Evolutionary conservation across 2,329 filamentous ascomycete genomes (phyloP), one percentile per base, ranked within the genome.

Genomic region (Venturia pyrina): DNA sequence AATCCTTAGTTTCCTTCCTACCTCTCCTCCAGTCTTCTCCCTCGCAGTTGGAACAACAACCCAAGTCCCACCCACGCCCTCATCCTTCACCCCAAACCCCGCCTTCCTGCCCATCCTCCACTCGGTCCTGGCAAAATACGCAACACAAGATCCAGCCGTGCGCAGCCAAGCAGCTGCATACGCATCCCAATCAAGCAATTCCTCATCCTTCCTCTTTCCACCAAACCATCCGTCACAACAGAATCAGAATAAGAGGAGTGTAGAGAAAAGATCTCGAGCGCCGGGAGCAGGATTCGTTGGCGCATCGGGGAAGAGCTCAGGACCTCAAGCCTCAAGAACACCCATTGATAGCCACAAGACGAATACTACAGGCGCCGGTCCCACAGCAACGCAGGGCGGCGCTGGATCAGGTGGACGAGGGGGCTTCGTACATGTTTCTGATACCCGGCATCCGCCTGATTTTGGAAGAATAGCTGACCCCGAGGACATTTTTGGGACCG

Each of bases 401-500:
- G 79, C 78, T 66, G 85, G 84, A 2, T 81, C 83, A 21, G 84
- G 76, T 19, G 84, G 84, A 1, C 76, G 82, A 68, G 85, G 85
- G 24, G 85, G 85, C 1, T 87, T 81, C 76, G 83, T 88, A 50
- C 85, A 88, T 71, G 78, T 88, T n/a, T 85, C 81, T 46, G 85
- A 88, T 70, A 73, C 74, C 71, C 76, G 85, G 67, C 81, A 83
- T 67, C 84, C 85, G 44, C 85, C 85, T 2, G 85, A 88, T 67
- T 88, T 80, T 73, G 85, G 85, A 0, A 73, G 85, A n/a, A 86
- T 87, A 68, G 83, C 85, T 63, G 86, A 82, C 81, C 85, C 85
- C 0, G 85, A 88, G 72, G 85, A 88, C 74, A 88, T 88, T 62
- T 84, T 88, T 71, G 85, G 85, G 17, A 87, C 84, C 4, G 71